These are phyloP conservation scores for Brasenia schreberi DNA, from an alignment of 164 flowering plant species.

Conservation along the genomic window DNA sequence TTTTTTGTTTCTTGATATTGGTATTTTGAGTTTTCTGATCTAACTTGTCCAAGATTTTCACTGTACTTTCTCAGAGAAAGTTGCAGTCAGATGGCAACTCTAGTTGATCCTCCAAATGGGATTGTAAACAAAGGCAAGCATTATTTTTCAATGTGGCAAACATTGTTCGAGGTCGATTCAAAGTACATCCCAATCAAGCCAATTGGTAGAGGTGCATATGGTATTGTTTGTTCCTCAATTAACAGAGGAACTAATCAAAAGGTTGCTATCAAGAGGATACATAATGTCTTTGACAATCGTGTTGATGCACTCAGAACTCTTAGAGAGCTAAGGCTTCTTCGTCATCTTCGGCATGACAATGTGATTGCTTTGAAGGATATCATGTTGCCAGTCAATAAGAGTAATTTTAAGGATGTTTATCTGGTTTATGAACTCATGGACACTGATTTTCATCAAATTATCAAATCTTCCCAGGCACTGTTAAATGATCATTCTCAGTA, in stretches of 20 bases:
- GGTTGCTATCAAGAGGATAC: constrained; percentile 85
- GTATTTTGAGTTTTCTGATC: background rate
- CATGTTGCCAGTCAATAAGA: constrained; percentile 69
- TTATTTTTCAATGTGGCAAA: constrained; percentile 86
- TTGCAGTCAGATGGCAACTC: constrained; percentile 58
- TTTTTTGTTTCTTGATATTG: background rate
- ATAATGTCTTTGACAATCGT: constrained; percentile 75
- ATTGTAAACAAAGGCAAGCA: constrained; percentile 51
- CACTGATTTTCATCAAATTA: constrained; percentile 87
- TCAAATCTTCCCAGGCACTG: constrained; percentile 78
- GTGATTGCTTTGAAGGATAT: constrained; percentile 80
- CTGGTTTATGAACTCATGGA: constrained; percentile 95
- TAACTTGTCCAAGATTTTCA: background rate
- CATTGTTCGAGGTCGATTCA: constrained; percentile 80
- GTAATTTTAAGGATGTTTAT: constrained; percentile 80
- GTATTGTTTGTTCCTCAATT: constrained; percentile 79
- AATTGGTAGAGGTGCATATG: constrained; percentile 90
- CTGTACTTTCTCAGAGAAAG: background rate
- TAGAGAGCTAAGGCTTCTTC: constrained; percentile 77
- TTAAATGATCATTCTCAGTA: constrained; percentile 82
- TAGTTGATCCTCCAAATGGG: constrained; percentile 84
- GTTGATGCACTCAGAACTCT: constrained; percentile 82
- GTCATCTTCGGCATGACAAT: constrained; percentile 76
- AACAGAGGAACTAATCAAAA: constrained; percentile 79
- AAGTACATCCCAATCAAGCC: constrained; percentile 90